phyloP scores from a whole-genome alignment of 768 basidiomycete genomes.

The Naganishia onofrii region DNA sequence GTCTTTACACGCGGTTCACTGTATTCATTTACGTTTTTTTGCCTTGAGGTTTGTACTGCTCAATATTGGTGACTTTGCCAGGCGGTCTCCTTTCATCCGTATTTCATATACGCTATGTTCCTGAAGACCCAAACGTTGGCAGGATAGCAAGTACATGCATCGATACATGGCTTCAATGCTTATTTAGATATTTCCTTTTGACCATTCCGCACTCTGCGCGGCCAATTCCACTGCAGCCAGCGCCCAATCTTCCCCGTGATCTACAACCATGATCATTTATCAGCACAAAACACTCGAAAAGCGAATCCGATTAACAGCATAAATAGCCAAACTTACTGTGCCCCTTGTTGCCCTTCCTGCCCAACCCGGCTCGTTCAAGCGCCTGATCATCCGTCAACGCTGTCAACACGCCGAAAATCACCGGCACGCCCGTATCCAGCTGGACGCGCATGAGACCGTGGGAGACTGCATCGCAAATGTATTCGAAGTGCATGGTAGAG shows the following conservation, averaged over 20 bases:
- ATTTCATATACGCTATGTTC: no score
- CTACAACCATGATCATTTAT: constrained; percentile 32
- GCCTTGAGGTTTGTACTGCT: background rate
- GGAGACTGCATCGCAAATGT: constrained; percentile 90
- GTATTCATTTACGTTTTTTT: background rate
- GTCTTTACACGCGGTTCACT: background rate
- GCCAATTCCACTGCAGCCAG: constrained; percentile 77
- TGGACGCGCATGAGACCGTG: constrained; percentile 93
- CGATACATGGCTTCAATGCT: background rate
- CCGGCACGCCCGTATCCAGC: constrained; percentile 86
- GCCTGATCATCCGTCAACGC: constrained; percentile 91
- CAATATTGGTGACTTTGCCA: no score
- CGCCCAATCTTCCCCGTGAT: constrained; percentile 97
- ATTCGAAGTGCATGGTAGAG: constrained; percentile 98
- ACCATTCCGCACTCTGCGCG: constrained; percentile 44
- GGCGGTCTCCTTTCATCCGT: no score
- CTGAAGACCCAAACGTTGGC: no score
- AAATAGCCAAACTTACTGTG: constrained; percentile 63
- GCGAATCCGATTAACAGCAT: no score
- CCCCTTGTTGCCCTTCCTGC: constrained; percentile 65
- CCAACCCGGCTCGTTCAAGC: constrained; percentile 86
- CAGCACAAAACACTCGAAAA: background rate
- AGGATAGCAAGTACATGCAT: background rate
- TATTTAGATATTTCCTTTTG: constrained; percentile 39
- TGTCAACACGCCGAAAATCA: constrained; percentile 95